A percentile compares a stretch with the other conserved stretches of the same genome.
These are phyloP conservation scores for Ambispora gerdemannii DNA, from an alignment of 192 early-diverging fungal species.

Conservation along the genomic window DNA sequence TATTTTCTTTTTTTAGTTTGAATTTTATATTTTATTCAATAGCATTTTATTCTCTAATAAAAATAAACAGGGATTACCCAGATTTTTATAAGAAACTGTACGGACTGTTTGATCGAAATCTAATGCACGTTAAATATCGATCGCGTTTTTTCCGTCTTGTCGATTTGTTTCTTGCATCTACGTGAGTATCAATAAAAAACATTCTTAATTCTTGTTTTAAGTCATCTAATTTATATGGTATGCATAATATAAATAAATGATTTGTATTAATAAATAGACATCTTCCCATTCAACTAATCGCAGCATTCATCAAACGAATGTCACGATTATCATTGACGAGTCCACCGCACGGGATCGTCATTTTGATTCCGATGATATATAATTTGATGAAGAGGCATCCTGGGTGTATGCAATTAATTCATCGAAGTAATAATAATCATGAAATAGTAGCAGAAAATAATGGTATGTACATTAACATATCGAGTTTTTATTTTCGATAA, in stretches of 20 bases:
- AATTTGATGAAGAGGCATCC: slow-evolving; percentile 92
- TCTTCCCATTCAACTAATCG: slow-evolving; percentile 85
- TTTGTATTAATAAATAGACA: slow-evolving; percentile 51
- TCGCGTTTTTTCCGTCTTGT: slow-evolving; percentile 92
- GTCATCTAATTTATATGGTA: not conserved
- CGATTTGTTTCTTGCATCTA: slow-evolving; percentile 84
- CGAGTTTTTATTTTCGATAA: not conserved
- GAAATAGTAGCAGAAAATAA: not conserved
- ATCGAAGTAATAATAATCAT: slow-evolving; percentile 50
- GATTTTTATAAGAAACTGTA: slow-evolving; percentile 96
- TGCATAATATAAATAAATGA: no score
- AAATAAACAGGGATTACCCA: slow-evolving; percentile 86
- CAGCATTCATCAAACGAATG: slow-evolving; percentile 92
- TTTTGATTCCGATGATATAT: slow-evolving; percentile 86
- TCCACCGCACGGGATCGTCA: slow-evolving; percentile 82
- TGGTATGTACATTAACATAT: not conserved
- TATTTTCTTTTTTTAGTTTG: no score
- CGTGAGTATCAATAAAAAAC: slow-evolving; percentile 46
- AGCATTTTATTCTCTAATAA: no score
- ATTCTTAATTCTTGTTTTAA: not conserved
- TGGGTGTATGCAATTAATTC: slow-evolving; percentile 83
- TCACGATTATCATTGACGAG: slow-evolving; percentile 76
- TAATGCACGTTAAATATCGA: slow-evolving; percentile 93
- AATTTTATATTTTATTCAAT: no score
- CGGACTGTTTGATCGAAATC: slow-evolving; percentile 79